Percentiles rank a stretch among this genome's conserved stretches.
Evolutionary conservation across 768 basidiomycete genomes (phyloP).

Genomic region (Tylopilus balloui): DNA sequence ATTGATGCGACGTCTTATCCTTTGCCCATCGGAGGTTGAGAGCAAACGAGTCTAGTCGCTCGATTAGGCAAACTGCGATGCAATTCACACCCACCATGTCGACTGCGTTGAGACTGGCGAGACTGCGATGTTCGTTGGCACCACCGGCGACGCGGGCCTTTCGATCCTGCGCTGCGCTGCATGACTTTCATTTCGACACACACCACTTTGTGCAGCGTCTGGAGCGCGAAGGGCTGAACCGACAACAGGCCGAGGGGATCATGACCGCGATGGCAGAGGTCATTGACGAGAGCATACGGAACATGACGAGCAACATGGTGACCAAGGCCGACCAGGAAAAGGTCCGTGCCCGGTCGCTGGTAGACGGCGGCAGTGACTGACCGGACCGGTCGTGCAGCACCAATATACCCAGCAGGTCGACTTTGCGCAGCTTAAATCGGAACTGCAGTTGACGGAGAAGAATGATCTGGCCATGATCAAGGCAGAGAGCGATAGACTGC

Average conservation of each 20-base stretch:
- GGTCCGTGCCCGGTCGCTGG: constrained; percentile 40
- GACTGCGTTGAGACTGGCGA: constrained; percentile 3
- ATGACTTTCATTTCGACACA: constrained; percentile 87
- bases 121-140: constrained; percentile 5
- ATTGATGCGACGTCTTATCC: no score
- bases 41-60: no score
- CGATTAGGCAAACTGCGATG: neutral
- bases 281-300: constrained; percentile 93
- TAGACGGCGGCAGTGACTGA: constrained; percentile 2
- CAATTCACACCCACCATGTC: constrained; percentile 25
- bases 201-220: constrained; percentile 91
- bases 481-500: constrained; percentile 92
- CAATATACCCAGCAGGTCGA: constrained; percentile 96
- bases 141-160: constrained; percentile 20
- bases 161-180: constrained; percentile 25
- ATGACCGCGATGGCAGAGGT: constrained; percentile 97
- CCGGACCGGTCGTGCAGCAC: constrained; percentile 43
- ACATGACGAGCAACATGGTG: constrained; percentile 96
- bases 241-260: constrained; percentile 92
- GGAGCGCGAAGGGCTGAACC: constrained; percentile 82
- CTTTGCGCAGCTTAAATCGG: constrained; percentile 94
- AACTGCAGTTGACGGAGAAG: constrained; percentile 93
- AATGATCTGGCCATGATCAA: constrained; percentile 95
- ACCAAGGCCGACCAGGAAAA: constrained; percentile 96
- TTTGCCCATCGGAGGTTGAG: no score